A percentile compares a stretch with the other conserved stretches of the same genome.
phyloP scores from a whole-genome alignment of 2,329 filamentous ascomycete species.

The Trichoderma hamatum region DNA sequence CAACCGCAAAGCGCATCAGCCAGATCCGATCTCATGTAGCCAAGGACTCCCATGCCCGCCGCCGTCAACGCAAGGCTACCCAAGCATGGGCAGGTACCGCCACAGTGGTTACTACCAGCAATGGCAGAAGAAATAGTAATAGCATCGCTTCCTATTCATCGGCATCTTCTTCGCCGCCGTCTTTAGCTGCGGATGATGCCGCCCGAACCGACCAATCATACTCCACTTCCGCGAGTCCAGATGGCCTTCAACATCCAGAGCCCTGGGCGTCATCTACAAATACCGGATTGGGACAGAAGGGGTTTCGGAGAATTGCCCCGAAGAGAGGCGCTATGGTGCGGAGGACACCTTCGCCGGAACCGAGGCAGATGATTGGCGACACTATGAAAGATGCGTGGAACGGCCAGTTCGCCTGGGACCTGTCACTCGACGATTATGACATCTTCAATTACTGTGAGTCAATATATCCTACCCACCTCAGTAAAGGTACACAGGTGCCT shows the following conservation, averaged over 20 bases:
- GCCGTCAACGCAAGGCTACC: conserved; percentile 13
- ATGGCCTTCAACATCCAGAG: background rate
- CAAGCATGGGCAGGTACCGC: background rate
- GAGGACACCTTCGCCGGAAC: background rate
- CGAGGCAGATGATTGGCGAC: conserved; percentile 25
- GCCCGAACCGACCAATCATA: background rate
- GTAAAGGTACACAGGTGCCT: background rate
- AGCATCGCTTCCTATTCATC: background rate
- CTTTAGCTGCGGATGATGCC: background rate
- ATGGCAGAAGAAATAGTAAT: background rate
- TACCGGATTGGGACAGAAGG: background rate
- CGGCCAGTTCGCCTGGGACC: conserved; percentile 16
- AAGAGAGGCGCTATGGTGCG: background rate
- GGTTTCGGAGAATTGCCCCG: conserved; percentile 23
- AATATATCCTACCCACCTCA: background rate
- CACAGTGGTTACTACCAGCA: no score
- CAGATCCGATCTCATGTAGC: conserved; percentile 27
- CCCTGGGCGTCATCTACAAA: background rate
- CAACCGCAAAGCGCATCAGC: conserved; percentile 18
- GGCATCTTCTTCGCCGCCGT: background rate
- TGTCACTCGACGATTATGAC: conserved; percentile 17
- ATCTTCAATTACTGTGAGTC: conserved; percentile 24
- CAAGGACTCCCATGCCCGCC: conserved; percentile 20
- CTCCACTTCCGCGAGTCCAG: background rate
- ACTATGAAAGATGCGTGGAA: conserved; percentile 15